Conservation (phyloP, 2,329 filamentous ascomycete genomes). For the Colletotrichum spinosum region DNA sequence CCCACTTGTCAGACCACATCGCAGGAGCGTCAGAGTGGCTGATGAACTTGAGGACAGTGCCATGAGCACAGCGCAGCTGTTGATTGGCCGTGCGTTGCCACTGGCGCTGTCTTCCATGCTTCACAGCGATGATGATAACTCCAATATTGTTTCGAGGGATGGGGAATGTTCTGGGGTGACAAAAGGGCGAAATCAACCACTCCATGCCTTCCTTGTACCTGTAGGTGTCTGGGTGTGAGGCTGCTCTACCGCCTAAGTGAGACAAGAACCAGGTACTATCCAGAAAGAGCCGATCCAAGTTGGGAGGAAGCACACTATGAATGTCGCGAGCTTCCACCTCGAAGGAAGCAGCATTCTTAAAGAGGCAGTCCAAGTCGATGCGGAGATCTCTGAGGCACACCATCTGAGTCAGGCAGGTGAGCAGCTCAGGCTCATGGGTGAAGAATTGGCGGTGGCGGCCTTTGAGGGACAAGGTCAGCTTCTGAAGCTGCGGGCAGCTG, state of each 20-base stretch:
- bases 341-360: neutral
- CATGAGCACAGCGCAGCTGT: too few relatives aligned
- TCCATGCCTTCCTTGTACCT: slow-evolving; percentile 15
- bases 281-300: slow-evolving; percentile 21
- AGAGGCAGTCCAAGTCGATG: slow-evolving; percentile 16
- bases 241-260: neutral
- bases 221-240: slow-evolving; percentile 1
- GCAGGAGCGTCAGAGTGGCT: too few relatives aligned
- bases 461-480: slow-evolving; percentile 4
- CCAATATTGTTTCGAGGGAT: too few relatives aligned
- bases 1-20: too few relatives aligned
- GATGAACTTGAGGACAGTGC: too few relatives aligned
- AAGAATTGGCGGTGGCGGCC: slow-evolving; percentile 13
- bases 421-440: too few relatives aligned
- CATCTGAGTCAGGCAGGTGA: slow-evolving; percentile 29
- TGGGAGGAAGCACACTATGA: neutral
- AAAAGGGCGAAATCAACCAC: slow-evolving; percentile 8
- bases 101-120: too few relatives aligned
- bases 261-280: slow-evolving; percentile 7
- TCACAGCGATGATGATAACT: too few relatives aligned
- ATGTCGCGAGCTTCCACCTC: neutral
- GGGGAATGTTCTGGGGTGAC: neutral
- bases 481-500: slow-evolving; percentile 12
- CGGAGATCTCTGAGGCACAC: slow-evolving; percentile 16
- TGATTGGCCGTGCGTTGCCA: too few relatives aligned